Percentiles rank a stretch among this genome's conserved stretches.
phyloP scores from a whole-genome alignment of 225 moss, liverwort and hornwort species.

The Lunularia cruciata region DNA sequence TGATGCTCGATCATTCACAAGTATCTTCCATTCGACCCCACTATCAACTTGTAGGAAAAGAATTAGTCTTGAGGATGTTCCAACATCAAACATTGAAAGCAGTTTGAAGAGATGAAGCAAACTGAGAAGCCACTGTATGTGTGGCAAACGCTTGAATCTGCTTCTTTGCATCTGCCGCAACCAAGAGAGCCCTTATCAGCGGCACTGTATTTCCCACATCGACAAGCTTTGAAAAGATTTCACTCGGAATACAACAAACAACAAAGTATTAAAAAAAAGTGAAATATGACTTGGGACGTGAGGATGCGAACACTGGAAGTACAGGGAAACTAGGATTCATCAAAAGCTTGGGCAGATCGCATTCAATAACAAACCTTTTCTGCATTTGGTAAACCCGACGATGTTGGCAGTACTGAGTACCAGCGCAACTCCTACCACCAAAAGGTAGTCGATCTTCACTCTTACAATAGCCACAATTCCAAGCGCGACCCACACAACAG shows the following conservation, averaged over 20 bases:
- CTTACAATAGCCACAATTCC: slow-evolving; percentile 71
- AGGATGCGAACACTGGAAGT: no score
- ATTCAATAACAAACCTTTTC: slow-evolving; percentile 50
- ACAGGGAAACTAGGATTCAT: neutral
- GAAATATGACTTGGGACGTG: no score
- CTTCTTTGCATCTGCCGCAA: slow-evolving; percentile 43
- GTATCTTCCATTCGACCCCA: slow-evolving; percentile 3
- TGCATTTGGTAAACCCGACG: slow-evolving; percentile 86
- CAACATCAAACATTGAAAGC: slow-evolving; percentile 40
- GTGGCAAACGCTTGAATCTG: slow-evolving; percentile 47
- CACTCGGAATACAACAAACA: no score
- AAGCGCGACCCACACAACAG: slow-evolving; percentile 66
- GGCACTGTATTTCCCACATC: no score
- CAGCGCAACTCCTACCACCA: slow-evolving; percentile 74
- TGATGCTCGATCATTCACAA: neutral
- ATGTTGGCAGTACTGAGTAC: slow-evolving; percentile 77
- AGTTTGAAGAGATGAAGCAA: slow-evolving; percentile 43
- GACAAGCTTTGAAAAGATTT: no score
- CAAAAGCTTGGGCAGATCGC: no score
- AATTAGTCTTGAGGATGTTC: neutral
- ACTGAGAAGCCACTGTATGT: slow-evolving; percentile 39
- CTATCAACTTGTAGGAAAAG: slow-evolving; percentile 7
- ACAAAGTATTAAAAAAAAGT: no score
- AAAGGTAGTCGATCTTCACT: slow-evolving; percentile 83
- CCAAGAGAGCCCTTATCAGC: no score